Evolutionary conservation across 192 early-diverging fungal genomes (phyloP).

Genomic region (Chytriomyces confervae): DNA sequence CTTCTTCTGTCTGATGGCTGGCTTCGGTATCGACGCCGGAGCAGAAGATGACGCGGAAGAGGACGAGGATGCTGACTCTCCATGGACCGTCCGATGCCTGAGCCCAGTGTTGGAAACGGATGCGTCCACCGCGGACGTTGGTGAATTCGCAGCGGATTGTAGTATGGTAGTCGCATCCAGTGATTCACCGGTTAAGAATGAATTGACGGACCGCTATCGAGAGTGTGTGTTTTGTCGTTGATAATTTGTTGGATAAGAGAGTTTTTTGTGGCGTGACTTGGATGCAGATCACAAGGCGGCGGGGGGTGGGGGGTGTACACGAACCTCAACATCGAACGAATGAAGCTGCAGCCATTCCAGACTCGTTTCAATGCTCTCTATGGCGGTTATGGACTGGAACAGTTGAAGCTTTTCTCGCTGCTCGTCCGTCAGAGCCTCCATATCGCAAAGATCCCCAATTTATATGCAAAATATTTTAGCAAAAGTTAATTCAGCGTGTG

Average conservation of each 20-base stretch:
- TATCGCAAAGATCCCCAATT: slow-evolving; percentile 30
- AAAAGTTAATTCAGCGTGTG: background rate
- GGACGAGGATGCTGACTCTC: background rate
- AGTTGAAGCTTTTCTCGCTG: slow-evolving; percentile 41
- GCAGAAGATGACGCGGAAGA: background rate
- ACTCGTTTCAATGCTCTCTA: slow-evolving; percentile 44
- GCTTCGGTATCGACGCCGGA: background rate
- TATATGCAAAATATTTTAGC: background rate
- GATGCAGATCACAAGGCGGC: no score
- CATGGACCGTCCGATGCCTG: background rate
- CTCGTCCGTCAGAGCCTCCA: slow-evolving; percentile 48
- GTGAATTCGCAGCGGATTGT: background rate
- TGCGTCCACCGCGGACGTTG: background rate
- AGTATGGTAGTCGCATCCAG: background rate
- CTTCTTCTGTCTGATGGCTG: background rate
- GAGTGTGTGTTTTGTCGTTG: background rate
- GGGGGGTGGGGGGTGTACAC: no score
- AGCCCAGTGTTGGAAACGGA: background rate
- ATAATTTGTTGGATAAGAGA: background rate
- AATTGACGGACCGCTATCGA: slow-evolving; percentile 5
- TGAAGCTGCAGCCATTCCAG: slow-evolving; percentile 40
- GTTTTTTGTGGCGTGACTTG: background rate
- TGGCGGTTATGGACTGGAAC: slow-evolving; percentile 51
- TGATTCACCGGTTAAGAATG: background rate
- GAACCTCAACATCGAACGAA: slow-evolving; percentile 49